phyloP scores from a whole-genome alignment of 768 basidiomycete genomes.

The Leccinum boreale region DNA sequence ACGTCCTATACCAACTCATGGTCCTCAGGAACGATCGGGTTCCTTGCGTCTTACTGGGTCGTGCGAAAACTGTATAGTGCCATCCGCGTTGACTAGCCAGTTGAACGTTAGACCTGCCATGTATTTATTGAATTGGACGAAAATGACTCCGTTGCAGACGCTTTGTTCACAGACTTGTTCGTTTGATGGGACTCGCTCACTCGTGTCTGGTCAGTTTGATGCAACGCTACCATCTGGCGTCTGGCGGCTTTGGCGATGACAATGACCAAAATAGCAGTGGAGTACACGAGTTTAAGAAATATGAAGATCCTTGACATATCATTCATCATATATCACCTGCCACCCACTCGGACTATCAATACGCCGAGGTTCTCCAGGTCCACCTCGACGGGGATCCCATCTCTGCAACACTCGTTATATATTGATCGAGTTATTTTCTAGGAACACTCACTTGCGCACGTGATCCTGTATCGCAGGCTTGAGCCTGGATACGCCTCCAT shows the following conservation, averaged over 20 bases:
- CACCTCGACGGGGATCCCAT: conserved; percentile 64
- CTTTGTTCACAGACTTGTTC: background rate
- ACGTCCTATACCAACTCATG: background rate
- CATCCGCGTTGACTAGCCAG: conserved; percentile 65
- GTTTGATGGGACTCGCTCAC: background rate
- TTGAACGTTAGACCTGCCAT: conserved; percentile 2
- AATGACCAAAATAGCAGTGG: background rate
- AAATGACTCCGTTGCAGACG: background rate
- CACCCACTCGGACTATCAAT: conserved; percentile 56
- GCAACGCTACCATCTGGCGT: background rate
- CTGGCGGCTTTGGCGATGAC: background rate
- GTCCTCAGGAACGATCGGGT: conserved; percentile 82
- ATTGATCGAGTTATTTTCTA: background rate
- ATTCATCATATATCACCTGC: background rate
- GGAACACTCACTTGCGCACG: conserved; percentile 60
- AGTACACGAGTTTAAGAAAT: background rate
- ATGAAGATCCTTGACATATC: background rate
- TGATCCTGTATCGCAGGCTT: conserved; percentile 87
- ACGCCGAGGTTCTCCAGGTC: conserved; percentile 85
- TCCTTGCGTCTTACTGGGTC: conserved; percentile 90
- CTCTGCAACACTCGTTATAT: conserved; percentile 39
- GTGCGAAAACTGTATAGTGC: conserved; percentile 78
- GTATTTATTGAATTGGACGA: conserved; percentile 13
- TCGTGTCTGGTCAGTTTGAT: background rate
- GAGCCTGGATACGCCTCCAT: conserved; percentile 70